A percentile compares a stretch with the other conserved stretches of the same genome.
phyloP scores from a whole-genome alignment of 106 monocot species.

The Dioscorea zingiberensis region DNA sequence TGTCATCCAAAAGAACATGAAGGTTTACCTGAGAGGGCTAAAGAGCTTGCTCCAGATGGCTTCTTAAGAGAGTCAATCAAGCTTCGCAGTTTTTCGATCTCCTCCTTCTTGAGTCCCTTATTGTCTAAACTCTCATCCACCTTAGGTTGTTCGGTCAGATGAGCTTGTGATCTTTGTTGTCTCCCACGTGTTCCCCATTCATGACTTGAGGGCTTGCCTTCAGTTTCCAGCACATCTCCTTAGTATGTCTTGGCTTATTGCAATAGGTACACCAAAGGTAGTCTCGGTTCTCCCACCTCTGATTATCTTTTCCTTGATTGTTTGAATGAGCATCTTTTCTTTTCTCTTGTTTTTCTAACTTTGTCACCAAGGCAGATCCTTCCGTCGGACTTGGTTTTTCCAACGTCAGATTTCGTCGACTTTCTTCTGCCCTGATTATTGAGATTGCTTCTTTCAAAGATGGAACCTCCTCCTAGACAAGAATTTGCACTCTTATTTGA shows the following conservation, averaged over 20 bases:
- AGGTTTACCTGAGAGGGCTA: not conserved
- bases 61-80: not conserved
- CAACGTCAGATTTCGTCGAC: not conserved
- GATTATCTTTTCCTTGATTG: not conserved
- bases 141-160: too few relatives aligned
- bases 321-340: too few relatives aligned
- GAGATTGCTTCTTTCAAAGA: not conserved
- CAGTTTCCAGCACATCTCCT: constrained; percentile 9
- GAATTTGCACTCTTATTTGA: constrained; percentile 8
- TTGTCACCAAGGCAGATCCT: not conserved
- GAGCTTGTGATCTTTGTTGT: not conserved
- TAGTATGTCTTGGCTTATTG: constrained; percentile 12
- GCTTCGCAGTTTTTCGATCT: not conserved
- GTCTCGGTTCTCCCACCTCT: not conserved
- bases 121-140: not conserved
- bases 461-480: not conserved
- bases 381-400: not conserved
- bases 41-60: too few relatives aligned
- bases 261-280: not conserved
- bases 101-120: not conserved
- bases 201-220: constrained; percentile 4
- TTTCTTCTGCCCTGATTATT: not conserved
- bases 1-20: not conserved
- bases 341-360: not conserved
- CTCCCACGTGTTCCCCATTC: constrained; percentile 1